A percentile compares a stretch with the other conserved stretches of the same genome.
Conservation (phyloP, 306 rosid genomes). For the Acacia confusa region DNA sequence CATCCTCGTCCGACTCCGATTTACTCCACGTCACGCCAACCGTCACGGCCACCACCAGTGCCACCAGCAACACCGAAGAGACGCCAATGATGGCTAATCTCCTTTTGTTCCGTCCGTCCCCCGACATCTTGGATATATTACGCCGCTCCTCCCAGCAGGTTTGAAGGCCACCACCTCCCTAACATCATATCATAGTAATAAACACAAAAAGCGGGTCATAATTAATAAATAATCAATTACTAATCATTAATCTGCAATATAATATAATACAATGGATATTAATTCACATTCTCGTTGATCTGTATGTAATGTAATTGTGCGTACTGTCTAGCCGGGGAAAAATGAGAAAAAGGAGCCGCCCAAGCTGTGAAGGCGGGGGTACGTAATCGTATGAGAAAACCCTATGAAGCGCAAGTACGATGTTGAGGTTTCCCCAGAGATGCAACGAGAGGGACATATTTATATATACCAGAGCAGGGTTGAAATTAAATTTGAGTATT, state of each 20-base stretch:
- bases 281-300: no score
- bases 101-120: background rate
- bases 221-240: background rate
- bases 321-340: background rate
- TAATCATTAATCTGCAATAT: no score
- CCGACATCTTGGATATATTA: background rate
- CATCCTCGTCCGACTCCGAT: accelerated
- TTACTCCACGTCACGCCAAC: constrained; percentile 33
- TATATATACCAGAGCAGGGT: background rate
- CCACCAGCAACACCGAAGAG: constrained; percentile 39
- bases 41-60: constrained; percentile 46
- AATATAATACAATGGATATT: no score
- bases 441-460: background rate
- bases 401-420: background rate
- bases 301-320: background rate
- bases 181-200: background rate
- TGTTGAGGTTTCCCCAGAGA: background rate
- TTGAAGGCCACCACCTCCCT: background rate
- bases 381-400: background rate
- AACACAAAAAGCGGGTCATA: background rate
- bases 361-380: constrained; percentile 3
- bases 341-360: constrained; percentile 7
- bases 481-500: background rate
- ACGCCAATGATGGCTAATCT: constrained; percentile 12
- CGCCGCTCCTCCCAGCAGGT: constrained; percentile 10